Percentiles rank a stretch among this genome's conserved stretches.
Conservation (phyloP, 805 yeast species). For the Ogataea kodamae region DNA sequence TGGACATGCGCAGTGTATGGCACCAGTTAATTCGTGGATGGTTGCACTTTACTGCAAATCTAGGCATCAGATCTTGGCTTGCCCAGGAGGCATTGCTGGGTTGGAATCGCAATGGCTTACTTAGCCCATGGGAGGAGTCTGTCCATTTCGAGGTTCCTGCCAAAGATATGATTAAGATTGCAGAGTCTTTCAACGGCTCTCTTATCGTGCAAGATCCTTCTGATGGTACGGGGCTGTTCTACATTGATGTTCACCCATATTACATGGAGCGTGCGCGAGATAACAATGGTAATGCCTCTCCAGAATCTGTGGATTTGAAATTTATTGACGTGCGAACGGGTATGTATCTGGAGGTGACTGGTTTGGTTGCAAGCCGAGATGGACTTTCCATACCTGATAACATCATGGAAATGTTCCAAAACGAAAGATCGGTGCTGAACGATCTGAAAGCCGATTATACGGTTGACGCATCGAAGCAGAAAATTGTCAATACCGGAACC, state of each 20-base stretch:
- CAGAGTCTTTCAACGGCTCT: conserved; percentile 45
- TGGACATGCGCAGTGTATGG: conserved; percentile 41
- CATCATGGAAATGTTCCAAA: conserved; percentile 16
- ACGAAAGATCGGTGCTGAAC: conserved; percentile 20
- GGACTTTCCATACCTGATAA: conserved; percentile 15
- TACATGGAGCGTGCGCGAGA: conserved; percentile 46
- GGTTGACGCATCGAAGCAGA: conserved; percentile 20
- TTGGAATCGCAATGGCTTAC: conserved; percentile 47
- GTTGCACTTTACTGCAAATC: conserved; percentile 40
- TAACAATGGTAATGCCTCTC: conserved; percentile 44
- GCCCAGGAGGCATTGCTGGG: conserved; percentile 49
- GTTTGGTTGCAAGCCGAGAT: conserved; percentile 33
- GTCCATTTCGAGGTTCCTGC: conserved; percentile 52
- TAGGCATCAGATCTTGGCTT: conserved; percentile 44
- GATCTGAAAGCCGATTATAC: conserved; percentile 17
- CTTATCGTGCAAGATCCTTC: conserved; percentile 41
- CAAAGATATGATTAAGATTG: conserved; percentile 42
- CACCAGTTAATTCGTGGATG: conserved; percentile 45
- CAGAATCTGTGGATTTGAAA: conserved; percentile 47
- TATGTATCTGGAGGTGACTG: conserved; percentile 55
- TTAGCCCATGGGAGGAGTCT: conserved; percentile 52
- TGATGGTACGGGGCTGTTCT: conserved; percentile 43
- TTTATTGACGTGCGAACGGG: conserved; percentile 62
- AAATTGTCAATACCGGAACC: conserved; percentile 35
- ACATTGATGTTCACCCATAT: conserved; percentile 47